phyloP scores from a whole-genome alignment of 2,329 filamentous ascomycete genomes.

The Alternaria sp. region DNA sequence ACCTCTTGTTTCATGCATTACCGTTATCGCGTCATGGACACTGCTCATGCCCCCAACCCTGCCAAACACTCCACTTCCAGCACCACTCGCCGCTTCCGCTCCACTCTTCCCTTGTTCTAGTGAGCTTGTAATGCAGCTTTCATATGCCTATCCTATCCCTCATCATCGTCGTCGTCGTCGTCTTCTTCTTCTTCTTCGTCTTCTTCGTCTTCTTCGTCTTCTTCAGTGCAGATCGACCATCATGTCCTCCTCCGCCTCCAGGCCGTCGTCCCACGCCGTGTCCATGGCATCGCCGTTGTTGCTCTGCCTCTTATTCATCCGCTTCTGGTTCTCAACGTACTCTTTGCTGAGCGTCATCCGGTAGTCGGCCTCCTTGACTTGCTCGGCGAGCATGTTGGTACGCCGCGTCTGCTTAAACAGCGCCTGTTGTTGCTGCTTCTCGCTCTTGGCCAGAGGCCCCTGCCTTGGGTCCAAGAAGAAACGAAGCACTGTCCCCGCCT shows the following conservation, averaged over 20 bases:
- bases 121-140: conserved; percentile 2
- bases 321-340: conserved; percentile 64
- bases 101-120: conserved; percentile 1
- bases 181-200: conserved; percentile 7
- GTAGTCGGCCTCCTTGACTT: conserved; percentile 63
- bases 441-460: conserved; percentile 51
- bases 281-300: conserved; percentile 49
- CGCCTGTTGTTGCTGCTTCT: conserved; percentile 53
- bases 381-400: conserved; percentile 60
- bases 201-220: neutral
- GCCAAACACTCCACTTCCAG: conserved; percentile 4
- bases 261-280: conserved; percentile 45
- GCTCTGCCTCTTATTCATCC: conserved; percentile 55
- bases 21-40: conserved; percentile 40
- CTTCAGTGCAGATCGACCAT: conserved; percentile 49
- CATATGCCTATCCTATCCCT: conserved; percentile 2
- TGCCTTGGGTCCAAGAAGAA: conserved; percentile 57
- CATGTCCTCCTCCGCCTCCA: conserved; percentile 51
- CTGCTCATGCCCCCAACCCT: conserved; percentile 18
- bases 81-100: conserved; percentile 7
- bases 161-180: conserved; percentile 8
- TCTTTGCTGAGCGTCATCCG: conserved; percentile 66
- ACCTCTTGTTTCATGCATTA: conserved; percentile 39
- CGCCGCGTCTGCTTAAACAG: conserved; percentile 61
- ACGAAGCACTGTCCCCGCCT: conserved; percentile 60